Evolutionary conservation across 441 rosid species (phyloP).

Genomic region (Croton laevigatus): DNA sequence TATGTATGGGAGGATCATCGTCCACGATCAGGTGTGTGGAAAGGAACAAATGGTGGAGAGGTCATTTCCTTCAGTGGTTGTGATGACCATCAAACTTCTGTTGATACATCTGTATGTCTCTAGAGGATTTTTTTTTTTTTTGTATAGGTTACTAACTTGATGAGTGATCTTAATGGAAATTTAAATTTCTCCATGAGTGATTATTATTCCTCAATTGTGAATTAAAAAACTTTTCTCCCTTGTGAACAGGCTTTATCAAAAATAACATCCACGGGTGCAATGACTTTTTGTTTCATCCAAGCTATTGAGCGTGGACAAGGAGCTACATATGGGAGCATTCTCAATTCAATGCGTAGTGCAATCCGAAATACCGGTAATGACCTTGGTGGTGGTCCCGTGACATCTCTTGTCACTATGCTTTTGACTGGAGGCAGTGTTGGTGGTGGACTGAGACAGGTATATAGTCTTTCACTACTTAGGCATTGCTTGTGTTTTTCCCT

Average conservation of each 20-base stretch:
- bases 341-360: conserved; percentile 70
- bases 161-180: background rate
- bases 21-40: conserved; percentile 77
- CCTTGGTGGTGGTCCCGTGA: conserved; percentile 56
- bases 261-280: conserved; percentile 89
- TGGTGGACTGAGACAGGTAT: conserved; percentile 75
- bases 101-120: conserved; percentile 78
- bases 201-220: background rate
- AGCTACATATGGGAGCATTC: conserved; percentile 75
- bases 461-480: background rate
- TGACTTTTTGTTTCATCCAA: conserved; percentile 94
- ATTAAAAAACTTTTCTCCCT: conserved; percentile 1
- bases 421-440: conserved; percentile 64
- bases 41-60: conserved; percentile 92
- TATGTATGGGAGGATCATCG: conserved; percentile 94
- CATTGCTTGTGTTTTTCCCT: background rate
- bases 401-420: conserved; percentile 76
- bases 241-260: conserved; percentile 66
- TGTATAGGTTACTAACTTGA: background rate
- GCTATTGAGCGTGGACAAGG: conserved; percentile 77
- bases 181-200: background rate
- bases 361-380: conserved; percentile 49
- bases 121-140: background rate
- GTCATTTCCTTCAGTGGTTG: conserved; percentile 85
- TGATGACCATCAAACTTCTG: conserved; percentile 88